phyloP scores from a whole-genome alignment of 2,329 filamentous ascomycete species.

The Colletotrichum phormii region DNA sequence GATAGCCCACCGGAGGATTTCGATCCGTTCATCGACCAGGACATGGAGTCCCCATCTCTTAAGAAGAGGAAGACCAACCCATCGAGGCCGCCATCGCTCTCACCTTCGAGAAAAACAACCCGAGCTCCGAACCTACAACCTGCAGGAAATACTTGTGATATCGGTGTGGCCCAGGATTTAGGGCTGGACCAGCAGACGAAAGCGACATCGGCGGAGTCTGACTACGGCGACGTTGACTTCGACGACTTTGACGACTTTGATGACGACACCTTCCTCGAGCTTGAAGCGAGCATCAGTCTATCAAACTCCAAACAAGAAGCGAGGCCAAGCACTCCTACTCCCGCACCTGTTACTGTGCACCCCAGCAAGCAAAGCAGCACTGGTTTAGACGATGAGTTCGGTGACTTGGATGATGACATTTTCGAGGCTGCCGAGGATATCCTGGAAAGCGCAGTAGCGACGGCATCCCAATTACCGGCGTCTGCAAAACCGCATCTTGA shows the following conservation, averaged over 20 bases:
- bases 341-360: not conserved
- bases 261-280: constrained; percentile 67
- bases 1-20: constrained; percentile 48
- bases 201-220: constrained; percentile 48
- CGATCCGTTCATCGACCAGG: constrained; percentile 34
- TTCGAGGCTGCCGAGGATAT: constrained; percentile 61
- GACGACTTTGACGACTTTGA: constrained; percentile 70
- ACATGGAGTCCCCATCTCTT: constrained; percentile 56
- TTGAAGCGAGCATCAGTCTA: constrained; percentile 58
- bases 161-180: constrained; percentile 4
- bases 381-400: constrained; percentile 69
- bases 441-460: constrained; percentile 39
- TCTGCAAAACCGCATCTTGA: constrained; percentile 14
- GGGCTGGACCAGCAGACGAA: constrained; percentile 2
- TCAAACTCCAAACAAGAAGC: constrained; percentile 39
- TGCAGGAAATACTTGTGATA: not conserved
- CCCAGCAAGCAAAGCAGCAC: not conserved
- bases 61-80: constrained; percentile 47
- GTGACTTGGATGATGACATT: constrained; percentile 73
- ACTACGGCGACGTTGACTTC: constrained; percentile 68
- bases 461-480: constrained; percentile 23
- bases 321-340: not conserved
- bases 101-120: constrained; percentile 35
- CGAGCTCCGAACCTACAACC: not conserved
- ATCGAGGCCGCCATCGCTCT: constrained; percentile 27